Evolutionary conservation across 2,329 filamentous ascomycete genomes (phyloP).

Genomic region (Fusarium anthophilum): DNA sequence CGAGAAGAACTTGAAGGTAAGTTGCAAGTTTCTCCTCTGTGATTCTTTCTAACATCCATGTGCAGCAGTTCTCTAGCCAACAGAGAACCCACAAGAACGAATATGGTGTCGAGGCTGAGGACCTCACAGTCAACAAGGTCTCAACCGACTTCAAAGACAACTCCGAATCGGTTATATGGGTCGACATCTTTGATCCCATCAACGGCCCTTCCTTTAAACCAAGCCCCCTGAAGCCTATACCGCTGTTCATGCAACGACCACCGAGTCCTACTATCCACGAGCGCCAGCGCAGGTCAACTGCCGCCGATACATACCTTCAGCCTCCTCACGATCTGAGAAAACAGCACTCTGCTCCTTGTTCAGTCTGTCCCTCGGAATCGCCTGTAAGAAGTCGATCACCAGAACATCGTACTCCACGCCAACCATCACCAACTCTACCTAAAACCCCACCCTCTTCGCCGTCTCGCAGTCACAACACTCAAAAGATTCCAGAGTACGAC

Average conservation of each 20-base stretch:
- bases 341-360: constrained; percentile 3
- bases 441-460: neutral
- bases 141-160: constrained; percentile 34
- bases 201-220: constrained; percentile 58
- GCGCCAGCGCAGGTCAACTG: constrained; percentile 9
- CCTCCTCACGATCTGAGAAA: constrained; percentile 8
- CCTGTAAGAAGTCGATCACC: neutral
- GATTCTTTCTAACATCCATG: constrained; percentile 1
- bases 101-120: constrained; percentile 13
- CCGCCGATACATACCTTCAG: constrained; percentile 22
- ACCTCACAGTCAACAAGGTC: neutral
- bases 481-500: neutral
- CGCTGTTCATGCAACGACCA: constrained; percentile 54
- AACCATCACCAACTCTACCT: neutral
- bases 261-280: constrained; percentile 29
- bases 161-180: constrained; percentile 55
- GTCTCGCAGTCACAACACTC: neutral
- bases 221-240: constrained; percentile 61
- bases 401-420: neutral
- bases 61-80: constrained; percentile 6
- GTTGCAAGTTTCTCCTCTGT: neutral
- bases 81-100: neutral
- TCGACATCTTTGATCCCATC: constrained; percentile 61
- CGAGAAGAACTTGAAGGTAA: constrained; percentile 8
- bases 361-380: constrained; percentile 1